A percentile compares a stretch with the other conserved stretches of the same genome.
Conservation (phyloP, 306 rosid species). For the Cucumis melo region DNA sequence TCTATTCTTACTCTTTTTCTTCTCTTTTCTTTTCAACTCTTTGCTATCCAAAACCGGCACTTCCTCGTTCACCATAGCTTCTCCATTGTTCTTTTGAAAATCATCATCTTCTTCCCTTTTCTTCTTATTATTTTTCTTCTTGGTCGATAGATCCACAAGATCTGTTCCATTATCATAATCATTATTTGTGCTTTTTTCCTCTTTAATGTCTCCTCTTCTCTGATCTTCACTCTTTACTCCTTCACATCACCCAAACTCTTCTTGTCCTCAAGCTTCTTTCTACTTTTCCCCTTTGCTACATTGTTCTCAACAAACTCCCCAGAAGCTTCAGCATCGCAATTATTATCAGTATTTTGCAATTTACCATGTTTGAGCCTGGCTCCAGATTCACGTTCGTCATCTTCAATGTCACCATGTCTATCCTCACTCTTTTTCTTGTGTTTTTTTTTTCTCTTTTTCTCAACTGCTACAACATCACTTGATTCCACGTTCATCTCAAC, state of each 20-base stretch:
- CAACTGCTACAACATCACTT: background rate
- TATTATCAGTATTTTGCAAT: background rate
- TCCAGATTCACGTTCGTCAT: background rate
- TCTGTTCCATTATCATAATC: background rate
- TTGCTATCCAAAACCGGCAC: background rate
- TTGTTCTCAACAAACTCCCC: background rate
- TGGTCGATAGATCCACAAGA: background rate
- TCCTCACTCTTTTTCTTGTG: conserved; percentile 6
- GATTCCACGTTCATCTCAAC: background rate
- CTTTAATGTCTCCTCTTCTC: background rate
- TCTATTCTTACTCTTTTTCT: background rate
- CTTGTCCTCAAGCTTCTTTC: conserved; percentile 4
- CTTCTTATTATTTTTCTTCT: conserved; percentile 11
- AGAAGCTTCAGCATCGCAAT: background rate
- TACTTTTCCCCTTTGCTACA: background rate
- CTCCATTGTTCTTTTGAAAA: background rate
- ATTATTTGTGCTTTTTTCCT: background rate
- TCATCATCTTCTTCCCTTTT: background rate
- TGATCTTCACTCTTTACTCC: background rate
- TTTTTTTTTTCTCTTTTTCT: conserved; percentile 1
- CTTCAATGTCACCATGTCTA: background rate
- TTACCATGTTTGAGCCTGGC: background rate
- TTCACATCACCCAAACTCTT: background rate
- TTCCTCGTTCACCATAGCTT: background rate
- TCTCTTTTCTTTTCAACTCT: background rate